A percentile compares a stretch with the other conserved stretches of the same genome.
Conservation (phyloP, 2,329 filamentous ascomycete species). For the Rutstroemia sp. region DNA sequence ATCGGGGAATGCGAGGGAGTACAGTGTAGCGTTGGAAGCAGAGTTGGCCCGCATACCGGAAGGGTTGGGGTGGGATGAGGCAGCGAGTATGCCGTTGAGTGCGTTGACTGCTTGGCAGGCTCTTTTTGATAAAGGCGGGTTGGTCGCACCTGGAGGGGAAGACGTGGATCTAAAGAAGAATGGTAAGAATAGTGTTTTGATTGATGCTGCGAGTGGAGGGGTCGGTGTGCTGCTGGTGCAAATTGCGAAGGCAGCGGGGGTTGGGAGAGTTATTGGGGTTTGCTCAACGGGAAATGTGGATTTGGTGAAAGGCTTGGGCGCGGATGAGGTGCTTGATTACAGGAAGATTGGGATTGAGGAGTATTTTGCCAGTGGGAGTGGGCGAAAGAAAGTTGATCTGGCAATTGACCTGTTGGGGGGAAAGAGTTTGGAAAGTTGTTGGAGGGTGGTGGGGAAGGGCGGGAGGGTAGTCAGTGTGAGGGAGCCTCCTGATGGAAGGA, state of each 20-base stretch:
- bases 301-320: neutral
- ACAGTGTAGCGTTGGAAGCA: neutral
- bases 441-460: neutral
- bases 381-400: neutral
- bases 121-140: neutral
- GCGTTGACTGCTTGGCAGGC: slow-evolving; percentile 8
- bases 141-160: neutral
- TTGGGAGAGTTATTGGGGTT: neutral
- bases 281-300: neutral
- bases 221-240: neutral
- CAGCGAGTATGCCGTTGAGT: neutral
- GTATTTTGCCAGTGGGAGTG: neutral
- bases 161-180: neutral
- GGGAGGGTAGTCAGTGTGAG: slow-evolving; percentile 1
- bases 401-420: slow-evolving; percentile 1
- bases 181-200: neutral
- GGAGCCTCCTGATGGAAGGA: neutral
- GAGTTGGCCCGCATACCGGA: neutral
- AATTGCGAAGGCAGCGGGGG: neutral
- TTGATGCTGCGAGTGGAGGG: slow-evolving; percentile 1
- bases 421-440: neutral
- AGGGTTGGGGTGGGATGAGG: neutral
- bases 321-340: slow-evolving; percentile 4
- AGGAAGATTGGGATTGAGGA: neutral
- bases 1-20: neutral